Base-by-base conservation (phyloP, 148 eudicot species). In the Suaeda aralocaspica region DNA sequence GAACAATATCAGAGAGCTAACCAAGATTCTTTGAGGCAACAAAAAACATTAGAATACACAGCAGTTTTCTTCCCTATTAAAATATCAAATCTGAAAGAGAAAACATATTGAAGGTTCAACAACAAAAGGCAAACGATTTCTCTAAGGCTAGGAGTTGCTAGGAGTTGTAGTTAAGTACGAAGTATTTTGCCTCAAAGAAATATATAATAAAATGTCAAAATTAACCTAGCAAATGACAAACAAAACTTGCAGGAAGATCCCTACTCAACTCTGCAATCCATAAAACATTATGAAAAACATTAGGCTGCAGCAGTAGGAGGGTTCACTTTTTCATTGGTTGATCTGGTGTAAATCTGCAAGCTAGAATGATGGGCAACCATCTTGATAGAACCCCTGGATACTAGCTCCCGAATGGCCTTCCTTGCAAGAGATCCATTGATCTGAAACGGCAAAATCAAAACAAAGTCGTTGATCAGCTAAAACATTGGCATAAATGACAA, bases 341-440 rank as follows among this genome's bases (percentile, higher is more conserved):
- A 87, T 74, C 96, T 77, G 45, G 96, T 89, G 82, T 85, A 89
- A 1, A 90, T 87, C 82, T 84, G 92, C 72, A 87, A 88, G 84
- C 92, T 90, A 9, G 92, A 48, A 70, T 90, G 96, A 58, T 81
- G 85, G 45, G 90, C 84, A 5, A 87, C 90, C 96, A 90, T 84
- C 80, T 88, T 82, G 75, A 87, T 90, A 14, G 79, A 71, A 19
- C 96, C 96, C 64, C 87, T 82, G 6, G 78, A 70, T 86, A 83
- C 79, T 26, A 90, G 76, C 19, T 87, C 92, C 58, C 80, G 82
- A 33, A 90, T 90, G 6, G 89, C 91, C 79, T 82, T 87, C 82
- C 92, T 84, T 9, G 96, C 88, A 14, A 90, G 81, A 30, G 92
- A 90, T 53, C 96, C 96, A 61, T 82, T 87, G 64, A 90, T 79